Evolutionary conservation across 2,329 filamentous ascomycete genomes (phyloP), one percentile per base, ranked within the genome.

Genomic region (Aspergillus sp.): DNA sequence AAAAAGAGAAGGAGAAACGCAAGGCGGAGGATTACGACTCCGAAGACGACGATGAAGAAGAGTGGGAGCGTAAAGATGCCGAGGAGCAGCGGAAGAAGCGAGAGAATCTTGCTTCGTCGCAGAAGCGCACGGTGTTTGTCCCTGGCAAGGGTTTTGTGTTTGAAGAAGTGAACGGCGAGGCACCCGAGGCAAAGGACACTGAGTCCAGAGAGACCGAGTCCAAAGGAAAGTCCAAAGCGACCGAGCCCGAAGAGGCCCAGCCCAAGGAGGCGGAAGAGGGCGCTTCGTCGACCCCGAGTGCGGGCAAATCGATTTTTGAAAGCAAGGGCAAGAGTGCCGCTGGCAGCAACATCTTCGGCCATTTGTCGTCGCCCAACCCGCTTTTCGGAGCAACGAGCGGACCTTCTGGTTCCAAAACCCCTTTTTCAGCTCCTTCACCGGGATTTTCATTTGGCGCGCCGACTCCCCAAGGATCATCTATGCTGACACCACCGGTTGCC

Each of bases 1-100:
- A 63, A 27, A 57, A 62, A 29, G 64, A 63, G 28, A 65, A 62
- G 35, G 59, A 56, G 34, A 67, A 67, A 48, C 63, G 66, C 30
- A 69, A 68, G 48, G 64, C 58, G 3, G 66, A 69, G 31, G 66
- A 70, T 14, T 69, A 65, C 37, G 67, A 71, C 40, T 69, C 67
- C 5, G 68, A 70, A 10, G 66, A 69, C 33, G 67, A 71, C 26
- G 64, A 70, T 26, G 63, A 67, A 40, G 66, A 54, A 16, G 58
- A 65, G 29, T 71, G 66, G 62, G 63, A 68, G 35, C 59, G 61
- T 33, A 53, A 56, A 35, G 55, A 71, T 43, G 58, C 58, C 25
- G 64, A 66, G 42, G 51, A 64, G 43, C 63, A 67, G 41, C 59
- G 55, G 16, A 60, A 61, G 25, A 70, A 69, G 49, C 55, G 53